Conservation (phyloP, 2,329 filamentous ascomycete species). For the Cadophora malorum region DNA sequence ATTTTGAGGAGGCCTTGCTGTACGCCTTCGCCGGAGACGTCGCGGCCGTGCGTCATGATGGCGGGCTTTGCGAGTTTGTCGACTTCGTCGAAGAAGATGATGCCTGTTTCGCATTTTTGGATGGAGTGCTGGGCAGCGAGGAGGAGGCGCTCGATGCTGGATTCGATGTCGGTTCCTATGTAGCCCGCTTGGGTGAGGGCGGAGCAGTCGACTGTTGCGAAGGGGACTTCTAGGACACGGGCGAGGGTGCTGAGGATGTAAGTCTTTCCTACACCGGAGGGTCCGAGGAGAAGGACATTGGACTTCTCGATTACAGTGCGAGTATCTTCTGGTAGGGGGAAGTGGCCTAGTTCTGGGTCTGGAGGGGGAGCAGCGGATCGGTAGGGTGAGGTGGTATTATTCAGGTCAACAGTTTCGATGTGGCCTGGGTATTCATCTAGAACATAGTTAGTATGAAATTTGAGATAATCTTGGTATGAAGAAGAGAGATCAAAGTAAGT, state of each 20-base stretch:
- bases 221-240: conserved; percentile 91
- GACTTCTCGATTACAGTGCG: conserved; percentile 79
- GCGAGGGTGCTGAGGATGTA: conserved; percentile 87
- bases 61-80: conserved; percentile 95
- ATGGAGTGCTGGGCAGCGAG: conserved; percentile 91
- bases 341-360: conserved; percentile 35
- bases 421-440: conserved; percentile 64
- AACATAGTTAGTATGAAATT: conserved; percentile 27
- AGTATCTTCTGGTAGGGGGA: conserved; percentile 29
- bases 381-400: conserved; percentile 25
- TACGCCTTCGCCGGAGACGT: conserved; percentile 95
- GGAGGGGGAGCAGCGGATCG: conserved; percentile 21
- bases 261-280: conserved; percentile 95
- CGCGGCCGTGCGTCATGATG: conserved; percentile 77
- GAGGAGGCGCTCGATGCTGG: conserved; percentile 87
- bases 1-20: conserved; percentile 96
- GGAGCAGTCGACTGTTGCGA: conserved; percentile 95
- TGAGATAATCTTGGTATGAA: background rate
- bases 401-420: conserved; percentile 41
- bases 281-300: conserved; percentile 88
- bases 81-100: conserved; percentile 95
- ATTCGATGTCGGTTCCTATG: conserved; percentile 97
- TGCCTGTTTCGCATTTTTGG: conserved; percentile 83
- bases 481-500: conserved; percentile 16
- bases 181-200: conserved; percentile 96